Evolutionary conservation across 2,329 filamentous ascomycete genomes (phyloP).

Genomic region (Trichoderma breve): DNA sequence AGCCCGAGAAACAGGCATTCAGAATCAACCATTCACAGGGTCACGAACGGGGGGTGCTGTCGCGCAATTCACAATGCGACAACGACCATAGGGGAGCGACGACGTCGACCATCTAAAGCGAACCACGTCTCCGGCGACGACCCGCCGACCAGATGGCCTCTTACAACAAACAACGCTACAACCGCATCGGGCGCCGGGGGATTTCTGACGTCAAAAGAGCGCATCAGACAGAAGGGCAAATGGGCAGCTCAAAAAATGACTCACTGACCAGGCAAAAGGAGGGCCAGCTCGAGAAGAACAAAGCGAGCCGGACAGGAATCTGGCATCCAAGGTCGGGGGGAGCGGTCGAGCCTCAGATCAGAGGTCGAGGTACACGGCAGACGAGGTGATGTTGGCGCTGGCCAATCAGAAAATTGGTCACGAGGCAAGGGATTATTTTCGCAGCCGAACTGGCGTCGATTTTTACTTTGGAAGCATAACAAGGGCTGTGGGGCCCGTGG

Average conservation of each 20-base stretch:
- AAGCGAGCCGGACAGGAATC: constrained; percentile 19
- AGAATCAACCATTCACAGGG: constrained; percentile 4
- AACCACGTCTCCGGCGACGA: constrained; percentile 21
- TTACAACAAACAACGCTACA: constrained; percentile 1
- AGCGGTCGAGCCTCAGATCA: constrained; percentile 30
- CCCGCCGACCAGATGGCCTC: neutral
- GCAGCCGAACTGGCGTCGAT: constrained; percentile 33
- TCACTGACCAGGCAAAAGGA: constrained; percentile 33
- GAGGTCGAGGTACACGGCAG: constrained; percentile 34
- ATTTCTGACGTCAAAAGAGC: constrained; percentile 13
- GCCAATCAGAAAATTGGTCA: constrained; percentile 43
- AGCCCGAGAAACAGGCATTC: constrained; percentile 13
- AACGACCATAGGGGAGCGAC: constrained; percentile 26
- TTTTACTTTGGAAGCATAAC: constrained; percentile 27
- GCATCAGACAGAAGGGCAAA: neutral
- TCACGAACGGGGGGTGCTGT: constrained; percentile 11
- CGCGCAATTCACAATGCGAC: constrained; percentile 35
- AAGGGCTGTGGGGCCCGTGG: constrained; percentile 10
- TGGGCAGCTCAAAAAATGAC: constrained; percentile 29
- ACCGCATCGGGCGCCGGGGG: neutral
- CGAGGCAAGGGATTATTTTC: constrained; percentile 35
- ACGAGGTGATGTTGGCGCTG: constrained; percentile 34
- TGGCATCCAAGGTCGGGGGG: constrained; percentile 29
- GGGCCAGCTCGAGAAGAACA: constrained; percentile 27
- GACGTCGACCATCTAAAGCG: constrained; percentile 21